Conservation (phyloP, 2,329 filamentous ascomycete genomes). For the Tolypocladium nubicola region DNA sequence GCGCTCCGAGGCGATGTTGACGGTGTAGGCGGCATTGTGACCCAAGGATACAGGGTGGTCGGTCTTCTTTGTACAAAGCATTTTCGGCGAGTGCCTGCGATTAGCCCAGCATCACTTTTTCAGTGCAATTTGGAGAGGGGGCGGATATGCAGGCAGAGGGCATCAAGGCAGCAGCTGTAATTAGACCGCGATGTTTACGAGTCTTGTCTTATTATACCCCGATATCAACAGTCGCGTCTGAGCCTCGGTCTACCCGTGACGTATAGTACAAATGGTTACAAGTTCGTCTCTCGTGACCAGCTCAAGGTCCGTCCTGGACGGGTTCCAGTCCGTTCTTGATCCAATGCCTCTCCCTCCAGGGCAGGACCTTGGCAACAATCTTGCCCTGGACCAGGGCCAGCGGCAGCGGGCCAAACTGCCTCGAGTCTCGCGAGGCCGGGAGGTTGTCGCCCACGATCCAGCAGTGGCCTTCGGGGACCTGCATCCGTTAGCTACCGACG, state of each 20-base stretch:
- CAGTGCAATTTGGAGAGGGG: slow-evolving; percentile 3
- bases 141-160: slow-evolving; percentile 5
- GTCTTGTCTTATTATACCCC: slow-evolving; percentile 12
- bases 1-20: neutral
- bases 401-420: slow-evolving; percentile 77
- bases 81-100: slow-evolving; percentile 16
- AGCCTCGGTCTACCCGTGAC: neutral
- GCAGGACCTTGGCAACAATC: slow-evolving; percentile 54
- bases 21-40: slow-evolving; percentile 1
- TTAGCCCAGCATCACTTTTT: slow-evolving; percentile 13
- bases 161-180: slow-evolving; percentile 18
- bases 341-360: slow-evolving; percentile 39
- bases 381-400: slow-evolving; percentile 78
- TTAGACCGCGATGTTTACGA: slow-evolving; percentile 19
- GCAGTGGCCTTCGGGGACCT: slow-evolving; percentile 88
- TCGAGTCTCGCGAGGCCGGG: slow-evolving; percentile 72
- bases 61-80: slow-evolving; percentile 22
- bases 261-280: neutral
- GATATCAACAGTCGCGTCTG: neutral
- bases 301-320: slow-evolving; percentile 4
- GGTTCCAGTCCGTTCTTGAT: slow-evolving; percentile 33
- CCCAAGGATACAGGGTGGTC: slow-evolving; percentile 8
- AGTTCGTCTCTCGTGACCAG: neutral
- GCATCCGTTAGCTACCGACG: neutral
- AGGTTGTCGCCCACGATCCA: slow-evolving; percentile 88